Evolutionary conservation across 306 rosid genomes (phyloP).

Genomic region (Trichosanthes cucumerina): DNA sequence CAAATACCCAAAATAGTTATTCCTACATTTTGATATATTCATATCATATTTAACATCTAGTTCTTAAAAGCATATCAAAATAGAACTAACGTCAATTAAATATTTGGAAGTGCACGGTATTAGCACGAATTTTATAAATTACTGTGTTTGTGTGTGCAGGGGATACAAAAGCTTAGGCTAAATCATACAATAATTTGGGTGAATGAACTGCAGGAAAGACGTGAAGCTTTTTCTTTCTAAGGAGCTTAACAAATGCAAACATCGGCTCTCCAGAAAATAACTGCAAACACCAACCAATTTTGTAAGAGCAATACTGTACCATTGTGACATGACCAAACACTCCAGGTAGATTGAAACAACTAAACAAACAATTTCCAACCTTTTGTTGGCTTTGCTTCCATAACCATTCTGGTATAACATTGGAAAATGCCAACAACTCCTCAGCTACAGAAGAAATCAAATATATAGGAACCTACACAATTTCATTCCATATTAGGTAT

Average conservation of each 20-base stretch:
- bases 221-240: slow-evolving; percentile 52
- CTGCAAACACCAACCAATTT: slow-evolving; percentile 35
- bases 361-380: slow-evolving; percentile 25
- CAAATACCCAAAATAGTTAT: background rate
- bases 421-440: slow-evolving; percentile 60
- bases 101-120: background rate
- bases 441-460: slow-evolving; percentile 73
- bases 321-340: background rate
- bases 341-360: slow-evolving; percentile 12
- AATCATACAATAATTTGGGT: slow-evolving; percentile 53
- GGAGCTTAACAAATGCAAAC: slow-evolving; percentile 48
- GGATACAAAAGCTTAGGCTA: background rate
- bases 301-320: slow-evolving; percentile 8
- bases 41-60: background rate
- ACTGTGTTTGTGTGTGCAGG: background rate
- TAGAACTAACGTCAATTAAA: background rate
- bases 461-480: slow-evolving; percentile 72
- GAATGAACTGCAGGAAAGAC: slow-evolving; percentile 61
- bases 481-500: background rate
- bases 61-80: background rate
- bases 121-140: background rate
- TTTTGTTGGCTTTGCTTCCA: slow-evolving; percentile 59
- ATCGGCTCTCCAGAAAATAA: slow-evolving; percentile 65
- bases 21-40: background rate
- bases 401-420: slow-evolving; percentile 80